Evolutionary conservation across 2,329 filamentous ascomycete genomes (phyloP).

Genomic region (Botrytis squamosa): DNA sequence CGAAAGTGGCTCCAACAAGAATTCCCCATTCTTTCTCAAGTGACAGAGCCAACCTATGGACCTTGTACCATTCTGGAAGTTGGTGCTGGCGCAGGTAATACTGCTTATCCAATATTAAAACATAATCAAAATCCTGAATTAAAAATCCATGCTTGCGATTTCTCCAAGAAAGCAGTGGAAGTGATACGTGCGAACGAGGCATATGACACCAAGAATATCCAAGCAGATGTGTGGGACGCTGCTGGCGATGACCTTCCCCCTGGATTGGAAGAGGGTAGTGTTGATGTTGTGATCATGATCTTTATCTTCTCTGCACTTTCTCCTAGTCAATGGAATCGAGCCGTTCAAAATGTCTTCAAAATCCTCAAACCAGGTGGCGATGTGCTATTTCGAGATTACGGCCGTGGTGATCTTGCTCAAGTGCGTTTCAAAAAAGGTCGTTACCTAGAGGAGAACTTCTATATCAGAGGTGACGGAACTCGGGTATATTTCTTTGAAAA

Average conservation of each 20-base stretch:
- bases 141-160: slow-evolving; percentile 91
- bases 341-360: slow-evolving; percentile 75
- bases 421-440: slow-evolving; percentile 95
- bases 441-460: slow-evolving; percentile 95
- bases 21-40: slow-evolving; percentile 80
- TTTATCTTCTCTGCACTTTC: slow-evolving; percentile 95
- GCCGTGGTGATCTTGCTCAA: slow-evolving; percentile 90
- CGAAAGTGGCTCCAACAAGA: slow-evolving; percentile 96
- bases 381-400: slow-evolving; percentile 95
- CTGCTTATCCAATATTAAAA: slow-evolving; percentile 84
- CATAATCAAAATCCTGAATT: slow-evolving; percentile 80
- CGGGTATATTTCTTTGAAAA: slow-evolving; percentile 96
- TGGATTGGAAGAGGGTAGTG: slow-evolving; percentile 70
- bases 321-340: slow-evolving; percentile 79
- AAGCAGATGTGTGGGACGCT: slow-evolving; percentile 94
- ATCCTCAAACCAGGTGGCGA: slow-evolving; percentile 90
- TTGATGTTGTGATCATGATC: slow-evolving; percentile 90
- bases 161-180: slow-evolving; percentile 91
- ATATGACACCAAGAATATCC: slow-evolving; percentile 70
- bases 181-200: slow-evolving; percentile 80
- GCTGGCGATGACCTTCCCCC: slow-evolving; percentile 72
- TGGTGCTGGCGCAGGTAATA: slow-evolving; percentile 93
- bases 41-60: slow-evolving; percentile 70
- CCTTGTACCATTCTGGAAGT: slow-evolving; percentile 78
- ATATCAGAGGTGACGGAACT: slow-evolving; percentile 91